Evolutionary conservation across 495 filamentous ascomycete genomes (phyloP).

Genomic region (Filosporella fistucella): DNA sequence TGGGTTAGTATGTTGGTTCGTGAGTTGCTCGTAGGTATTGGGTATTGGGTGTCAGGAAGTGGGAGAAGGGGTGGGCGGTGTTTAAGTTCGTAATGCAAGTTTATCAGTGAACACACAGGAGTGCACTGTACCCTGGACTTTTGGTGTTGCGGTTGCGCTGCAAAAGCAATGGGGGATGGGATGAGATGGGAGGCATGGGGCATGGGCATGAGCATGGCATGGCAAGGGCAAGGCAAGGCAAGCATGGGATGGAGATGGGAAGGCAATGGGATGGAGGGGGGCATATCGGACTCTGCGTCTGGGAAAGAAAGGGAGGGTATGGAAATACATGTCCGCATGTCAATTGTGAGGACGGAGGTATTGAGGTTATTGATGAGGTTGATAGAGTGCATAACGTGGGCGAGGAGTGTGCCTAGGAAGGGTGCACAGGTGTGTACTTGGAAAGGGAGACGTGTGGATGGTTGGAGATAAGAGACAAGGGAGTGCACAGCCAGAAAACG

Average conservation of each 20-base stretch:
- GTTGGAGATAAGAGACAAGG: not conserved
- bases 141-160: no score
- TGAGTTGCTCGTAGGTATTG: not conserved
- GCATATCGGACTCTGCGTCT: no score
- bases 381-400: not conserved
- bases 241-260: not conserved
- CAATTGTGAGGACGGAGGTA: not conserved
- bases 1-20: no score
- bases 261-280: not conserved
- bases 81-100: slow-evolving; percentile 14
- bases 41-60: not conserved
- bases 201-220: not conserved
- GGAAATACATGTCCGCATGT: not conserved
- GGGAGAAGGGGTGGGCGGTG: slow-evolving; percentile 1
- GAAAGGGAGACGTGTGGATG: not conserved
- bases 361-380: not conserved
- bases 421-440: not conserved
- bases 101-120: slow-evolving; percentile 13
- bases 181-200: not conserved
- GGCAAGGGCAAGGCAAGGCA: not conserved
- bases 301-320: not conserved
- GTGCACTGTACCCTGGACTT: no score
- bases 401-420: not conserved
- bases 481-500: not conserved
- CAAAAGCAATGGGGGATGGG: slow-evolving; percentile 5